Conservation (phyloP, 805 yeast species). For the Candida krabiensis region DNA sequence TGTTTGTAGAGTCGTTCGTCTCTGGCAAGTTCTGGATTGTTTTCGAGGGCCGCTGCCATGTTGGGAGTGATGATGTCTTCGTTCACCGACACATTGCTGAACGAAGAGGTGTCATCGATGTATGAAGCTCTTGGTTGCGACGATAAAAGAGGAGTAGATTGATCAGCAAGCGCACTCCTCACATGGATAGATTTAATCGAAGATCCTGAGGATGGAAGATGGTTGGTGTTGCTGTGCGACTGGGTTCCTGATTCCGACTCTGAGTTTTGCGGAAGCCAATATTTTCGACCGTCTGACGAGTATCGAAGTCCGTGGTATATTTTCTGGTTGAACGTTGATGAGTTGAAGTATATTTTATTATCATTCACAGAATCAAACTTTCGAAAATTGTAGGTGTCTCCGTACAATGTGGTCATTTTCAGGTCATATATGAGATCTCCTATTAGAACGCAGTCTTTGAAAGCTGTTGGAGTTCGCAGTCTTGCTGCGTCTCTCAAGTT, state of each 20-base stretch:
- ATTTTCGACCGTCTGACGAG: conserved; percentile 74
- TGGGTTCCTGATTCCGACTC: background rate
- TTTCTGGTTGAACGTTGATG: conserved; percentile 56
- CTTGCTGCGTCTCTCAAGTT: conserved; percentile 70
- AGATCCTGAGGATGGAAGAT: conserved; percentile 13
- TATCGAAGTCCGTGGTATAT: conserved; percentile 83
- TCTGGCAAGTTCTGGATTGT: conserved; percentile 26
- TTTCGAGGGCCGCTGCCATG: background rate
- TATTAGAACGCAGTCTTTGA: conserved; percentile 73
- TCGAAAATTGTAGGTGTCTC: conserved; percentile 75
- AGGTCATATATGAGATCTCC: conserved; percentile 83
- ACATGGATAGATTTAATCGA: conserved; percentile 13
- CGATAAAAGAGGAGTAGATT: conserved; percentile 13
- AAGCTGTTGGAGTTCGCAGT: conserved; percentile 57
- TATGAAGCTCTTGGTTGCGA: conserved; percentile 11
- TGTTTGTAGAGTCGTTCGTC: conserved; percentile 37
- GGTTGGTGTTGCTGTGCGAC: background rate
- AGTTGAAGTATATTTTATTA: conserved; percentile 21
- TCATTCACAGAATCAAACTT: conserved; percentile 74
- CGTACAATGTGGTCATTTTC: conserved; percentile 61
- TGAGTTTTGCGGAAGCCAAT: conserved; percentile 60
- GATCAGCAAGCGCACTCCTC: conserved; percentile 5
- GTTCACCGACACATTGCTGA: conserved; percentile 1
- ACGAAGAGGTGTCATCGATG: conserved; percentile 6
- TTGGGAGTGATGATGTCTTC: background rate